phyloP scores from a whole-genome alignment of 495 filamentous ascomycete species.

The Xylaria palmicola region DNA sequence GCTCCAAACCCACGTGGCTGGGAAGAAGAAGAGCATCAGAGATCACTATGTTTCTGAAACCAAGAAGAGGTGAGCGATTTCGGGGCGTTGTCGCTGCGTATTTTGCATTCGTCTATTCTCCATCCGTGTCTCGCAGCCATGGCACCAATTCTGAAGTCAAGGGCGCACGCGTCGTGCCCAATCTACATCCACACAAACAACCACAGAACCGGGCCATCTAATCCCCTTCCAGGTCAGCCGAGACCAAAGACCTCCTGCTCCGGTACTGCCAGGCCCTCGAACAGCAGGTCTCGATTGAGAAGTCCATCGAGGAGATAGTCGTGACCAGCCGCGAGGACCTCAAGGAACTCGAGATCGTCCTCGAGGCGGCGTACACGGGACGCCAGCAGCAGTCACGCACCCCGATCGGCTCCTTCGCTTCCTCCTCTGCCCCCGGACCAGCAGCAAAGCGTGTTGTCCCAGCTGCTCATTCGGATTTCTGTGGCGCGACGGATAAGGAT shows the following conservation, averaged over 20 bases:
- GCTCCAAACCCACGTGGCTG: background rate
- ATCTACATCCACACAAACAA: background rate
- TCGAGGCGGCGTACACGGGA: background rate
- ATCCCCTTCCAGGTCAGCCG: background rate
- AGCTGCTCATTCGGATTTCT: background rate
- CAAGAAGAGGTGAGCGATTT: background rate
- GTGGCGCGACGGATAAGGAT: background rate
- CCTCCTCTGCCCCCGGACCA: background rate
- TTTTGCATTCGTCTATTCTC: too few relatives aligned
- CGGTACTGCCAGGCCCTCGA: background rate
- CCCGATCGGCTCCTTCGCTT: background rate
- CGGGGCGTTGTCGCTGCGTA: too few relatives aligned
- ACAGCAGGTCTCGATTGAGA: conserved; percentile 1
- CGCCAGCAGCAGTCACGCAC: background rate
- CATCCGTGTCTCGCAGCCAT: too few relatives aligned
- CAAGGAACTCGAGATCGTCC: background rate
- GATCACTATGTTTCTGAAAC: conserved; percentile 3
- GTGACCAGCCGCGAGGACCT: background rate
- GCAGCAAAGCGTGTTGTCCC: background rate
- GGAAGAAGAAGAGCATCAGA: background rate
- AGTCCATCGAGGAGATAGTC: conserved; percentile 2
- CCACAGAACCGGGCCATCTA: background rate
- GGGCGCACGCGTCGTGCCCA: background rate
- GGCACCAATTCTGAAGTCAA: too few relatives aligned
- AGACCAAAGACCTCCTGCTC: conserved; percentile 6